phyloP scores from a whole-genome alignment of 1,284 basidiomycete genomes.

The Cutaneotrichosporon sp. region DNA sequence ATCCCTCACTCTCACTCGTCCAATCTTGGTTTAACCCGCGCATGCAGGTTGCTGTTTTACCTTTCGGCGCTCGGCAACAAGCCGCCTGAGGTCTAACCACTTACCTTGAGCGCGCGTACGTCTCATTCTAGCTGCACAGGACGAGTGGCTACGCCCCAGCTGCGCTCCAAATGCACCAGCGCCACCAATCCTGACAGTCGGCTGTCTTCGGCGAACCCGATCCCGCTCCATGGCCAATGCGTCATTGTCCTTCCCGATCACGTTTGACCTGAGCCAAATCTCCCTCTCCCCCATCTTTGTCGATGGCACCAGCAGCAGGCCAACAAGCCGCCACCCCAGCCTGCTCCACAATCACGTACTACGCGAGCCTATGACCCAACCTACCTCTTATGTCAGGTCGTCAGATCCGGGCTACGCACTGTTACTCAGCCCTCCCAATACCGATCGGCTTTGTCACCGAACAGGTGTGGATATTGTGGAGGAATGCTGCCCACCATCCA shows the following conservation, averaged over 20 bases:
- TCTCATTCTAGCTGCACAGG: too few relatives aligned
- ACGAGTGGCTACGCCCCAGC: too few relatives aligned
- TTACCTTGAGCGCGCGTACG: too few relatives aligned
- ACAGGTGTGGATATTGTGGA: background rate
- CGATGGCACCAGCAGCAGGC: too few relatives aligned
- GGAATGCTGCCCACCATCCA: background rate
- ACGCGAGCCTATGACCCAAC: background rate
- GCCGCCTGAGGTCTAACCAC: too few relatives aligned
- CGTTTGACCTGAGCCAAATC: background rate
- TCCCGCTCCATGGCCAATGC: background rate
- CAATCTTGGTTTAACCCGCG: background rate
- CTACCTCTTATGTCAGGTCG: background rate
- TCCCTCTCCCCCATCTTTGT: too few relatives aligned
- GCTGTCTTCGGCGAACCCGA: background rate
- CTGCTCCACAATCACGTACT: too few relatives aligned
- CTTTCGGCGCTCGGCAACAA: too few relatives aligned
- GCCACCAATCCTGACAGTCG: background rate
- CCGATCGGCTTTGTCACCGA: background rate
- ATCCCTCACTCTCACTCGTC: background rate
- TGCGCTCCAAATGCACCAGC: too few relatives aligned
- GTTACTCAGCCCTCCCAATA: background rate
- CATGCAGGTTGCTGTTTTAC: too few relatives aligned
- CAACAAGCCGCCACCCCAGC: too few relatives aligned
- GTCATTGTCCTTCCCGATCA: constrained; percentile 1
- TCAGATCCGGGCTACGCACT: background rate